These are phyloP conservation scores for Xylariaceae sp. DNA, from an alignment of 2,329 filamentous ascomycete genomes.

Conservation along the genomic window DNA sequence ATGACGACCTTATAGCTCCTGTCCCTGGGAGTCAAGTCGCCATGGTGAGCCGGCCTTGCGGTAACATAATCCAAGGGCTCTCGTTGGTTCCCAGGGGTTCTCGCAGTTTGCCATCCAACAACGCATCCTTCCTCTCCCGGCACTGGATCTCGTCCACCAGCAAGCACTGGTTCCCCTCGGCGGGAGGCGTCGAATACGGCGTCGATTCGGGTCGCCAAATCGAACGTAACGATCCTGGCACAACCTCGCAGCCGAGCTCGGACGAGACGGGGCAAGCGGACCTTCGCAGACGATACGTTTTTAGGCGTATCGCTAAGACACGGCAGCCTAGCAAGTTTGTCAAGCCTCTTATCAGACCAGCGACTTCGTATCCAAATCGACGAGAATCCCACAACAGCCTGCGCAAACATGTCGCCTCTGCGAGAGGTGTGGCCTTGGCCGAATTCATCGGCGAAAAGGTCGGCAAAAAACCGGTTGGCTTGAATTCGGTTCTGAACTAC, in stretches of 20 bases:
- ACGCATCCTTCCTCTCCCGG: conserved; percentile 8
- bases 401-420: conserved; percentile 19
- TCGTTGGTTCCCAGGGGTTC: conserved; percentile 24
- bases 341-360: conserved; percentile 2
- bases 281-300: not conserved
- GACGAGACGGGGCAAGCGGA: too few species aligned
- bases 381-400: conserved; percentile 13
- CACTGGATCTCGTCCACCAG: conserved; percentile 16
- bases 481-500: conserved; percentile 20
- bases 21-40: conserved; percentile 28
- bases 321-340: not conserved
- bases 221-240: too few species aligned
- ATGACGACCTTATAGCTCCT: conserved; percentile 29
- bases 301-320: not conserved
- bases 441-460: conserved; percentile 8
- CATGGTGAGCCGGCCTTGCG: conserved; percentile 27
- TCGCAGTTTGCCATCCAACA: conserved; percentile 9
- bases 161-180: not conserved
- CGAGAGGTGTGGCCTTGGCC: conserved; percentile 18
- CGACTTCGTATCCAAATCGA: conserved; percentile 13
- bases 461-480: conserved; percentile 11
- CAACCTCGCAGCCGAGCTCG: too few species aligned
- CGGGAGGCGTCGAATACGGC: not conserved
- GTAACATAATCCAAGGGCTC: conserved; percentile 21
- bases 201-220: too few species aligned